These are phyloP conservation scores for Ogataea glucozyma DNA, from an alignment of 805 yeast genomes.

Conservation along the genomic window DNA sequence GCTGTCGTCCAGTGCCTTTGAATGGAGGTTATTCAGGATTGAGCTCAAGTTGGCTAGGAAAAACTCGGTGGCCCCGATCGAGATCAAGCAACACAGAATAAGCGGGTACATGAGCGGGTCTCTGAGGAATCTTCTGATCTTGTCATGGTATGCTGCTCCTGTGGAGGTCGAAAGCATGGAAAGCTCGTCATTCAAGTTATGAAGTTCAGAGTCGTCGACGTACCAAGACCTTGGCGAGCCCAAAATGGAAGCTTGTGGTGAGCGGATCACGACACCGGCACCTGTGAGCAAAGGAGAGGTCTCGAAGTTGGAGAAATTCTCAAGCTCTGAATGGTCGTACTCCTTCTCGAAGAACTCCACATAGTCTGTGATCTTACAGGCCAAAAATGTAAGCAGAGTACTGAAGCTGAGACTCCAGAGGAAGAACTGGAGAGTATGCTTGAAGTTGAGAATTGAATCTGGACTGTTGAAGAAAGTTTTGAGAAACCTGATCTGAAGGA, in stretches of 20 bases:
- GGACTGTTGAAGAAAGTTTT: slow-evolving; percentile 18
- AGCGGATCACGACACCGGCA: slow-evolving; percentile 33
- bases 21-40: slow-evolving; percentile 27
- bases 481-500: slow-evolving; percentile 32
- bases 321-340: slow-evolving; percentile 25
- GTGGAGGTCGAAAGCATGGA: slow-evolving; percentile 28
- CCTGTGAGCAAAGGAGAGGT: slow-evolving; percentile 37
- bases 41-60: slow-evolving; percentile 79
- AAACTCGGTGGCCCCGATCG: slow-evolving; percentile 85
- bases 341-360: slow-evolving; percentile 29
- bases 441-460: slow-evolving; percentile 24
- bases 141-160: slow-evolving; percentile 13
- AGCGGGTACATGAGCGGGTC: slow-evolving; percentile 69
- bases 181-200: slow-evolving; percentile 31
- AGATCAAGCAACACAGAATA: slow-evolving; percentile 60
- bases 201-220: slow-evolving; percentile 26
- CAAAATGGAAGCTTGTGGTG: slow-evolving; percentile 26
- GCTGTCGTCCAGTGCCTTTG: slow-evolving; percentile 22
- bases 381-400: slow-evolving; percentile 27
- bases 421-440: slow-evolving; percentile 25
- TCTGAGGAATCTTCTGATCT: slow-evolving; percentile 11
- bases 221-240: slow-evolving; percentile 35
- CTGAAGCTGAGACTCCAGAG: slow-evolving; percentile 18
- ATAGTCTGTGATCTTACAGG: slow-evolving; percentile 33
- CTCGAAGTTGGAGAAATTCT: slow-evolving; percentile 32